Conservation (phyloP, 805 yeast species). For the Saturnispora diversa region DNA sequence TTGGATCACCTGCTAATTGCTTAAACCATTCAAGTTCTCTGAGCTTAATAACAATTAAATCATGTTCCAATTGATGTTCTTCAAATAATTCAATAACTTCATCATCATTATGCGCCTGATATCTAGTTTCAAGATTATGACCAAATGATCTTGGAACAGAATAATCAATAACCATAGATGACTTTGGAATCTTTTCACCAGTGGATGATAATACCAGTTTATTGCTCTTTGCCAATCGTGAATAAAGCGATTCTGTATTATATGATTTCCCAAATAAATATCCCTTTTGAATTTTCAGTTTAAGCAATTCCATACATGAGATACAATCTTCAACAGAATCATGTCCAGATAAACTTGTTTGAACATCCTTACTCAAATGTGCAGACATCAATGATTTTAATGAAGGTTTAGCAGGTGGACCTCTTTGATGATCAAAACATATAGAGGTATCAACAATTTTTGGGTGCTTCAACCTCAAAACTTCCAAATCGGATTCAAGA, state of each 20-base stretch:
- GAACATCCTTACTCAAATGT: slow-evolving; percentile 53
- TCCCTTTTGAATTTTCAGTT: slow-evolving; percentile 64
- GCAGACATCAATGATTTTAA: slow-evolving; percentile 59
- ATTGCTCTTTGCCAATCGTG: slow-evolving; percentile 27
- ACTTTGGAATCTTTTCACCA: slow-evolving; percentile 24
- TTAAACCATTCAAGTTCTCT: slow-evolving; percentile 48
- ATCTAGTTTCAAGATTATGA: slow-evolving; percentile 25
- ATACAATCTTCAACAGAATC: slow-evolving; percentile 80
- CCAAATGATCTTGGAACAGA: slow-evolving; percentile 14
- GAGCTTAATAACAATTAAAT: slow-evolving; percentile 47
- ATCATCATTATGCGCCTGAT: slow-evolving; percentile 50
- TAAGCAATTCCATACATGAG: slow-evolving; percentile 71
- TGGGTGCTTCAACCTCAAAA: slow-evolving; percentile 63
- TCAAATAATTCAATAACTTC: slow-evolving; percentile 41
- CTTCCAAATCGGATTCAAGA: slow-evolving; percentile 71
- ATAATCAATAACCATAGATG: slow-evolving; percentile 23
- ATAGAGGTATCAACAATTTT: slow-evolving; percentile 73
- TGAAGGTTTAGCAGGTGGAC: slow-evolving; percentile 75
- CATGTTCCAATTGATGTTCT: slow-evolving; percentile 32
- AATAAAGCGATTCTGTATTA: slow-evolving; percentile 36
- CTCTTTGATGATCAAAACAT: slow-evolving; percentile 70
- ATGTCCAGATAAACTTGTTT: slow-evolving; percentile 61
- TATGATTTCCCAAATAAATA: slow-evolving; percentile 48
- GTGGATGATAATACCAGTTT: slow-evolving; percentile 17
- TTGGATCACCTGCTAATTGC: slow-evolving; percentile 20